Base-by-base conservation (phyloP, 768 basidiomycete species). In the Termitomyces sp. region DNA sequence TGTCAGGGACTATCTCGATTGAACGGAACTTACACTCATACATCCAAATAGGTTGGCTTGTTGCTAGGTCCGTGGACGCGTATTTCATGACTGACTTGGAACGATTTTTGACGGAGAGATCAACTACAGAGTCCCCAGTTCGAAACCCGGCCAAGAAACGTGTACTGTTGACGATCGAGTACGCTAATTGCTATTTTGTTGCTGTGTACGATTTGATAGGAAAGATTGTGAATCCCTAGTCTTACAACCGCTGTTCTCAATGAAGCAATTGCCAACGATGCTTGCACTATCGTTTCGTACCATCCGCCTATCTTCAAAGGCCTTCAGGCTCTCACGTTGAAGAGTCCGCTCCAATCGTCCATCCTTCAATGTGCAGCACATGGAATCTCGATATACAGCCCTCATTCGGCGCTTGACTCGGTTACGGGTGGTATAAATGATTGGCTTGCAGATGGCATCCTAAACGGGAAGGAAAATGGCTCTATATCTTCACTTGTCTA, bases 321-420 rank as follows among this genome's bases (percentile, higher is more conserved):
- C 9, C 72, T 94, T 46, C 73, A 85, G 39, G 84, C 91, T 25
- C 58, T 98, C 57, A 94, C 90, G 0, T 79, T 95, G 53, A 67
- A 81, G 38, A 87, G 87, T 58, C 82, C 93, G 0, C 75, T 98
- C 9, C 94, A 96, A 71, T 68, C 81, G 2, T 89, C 88, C 4
- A 78, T 98, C 22, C 80, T 98, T 5, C 79, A 75, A 52, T 91
- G 94, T 57, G 86, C 87, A 0, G 86, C 91, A 1, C 77, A 83
- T 12, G 94, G 94, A 0, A 86, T 98, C 53, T 89, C 88, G 1
- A 80, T 98, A 5, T 96, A 90, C 72, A 81, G 80, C 38, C 93
- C 96, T 2, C 96, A 98, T 71, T 92, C 90, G 0, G 83, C 92
- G 0, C 78, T 97, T 16, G 96, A 98, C 71, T 79, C 78, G n/a